These are phyloP conservation scores for Tulasnella sp. DNA, from an alignment of 768 basidiomycete genomes.

Conservation along the genomic window DNA sequence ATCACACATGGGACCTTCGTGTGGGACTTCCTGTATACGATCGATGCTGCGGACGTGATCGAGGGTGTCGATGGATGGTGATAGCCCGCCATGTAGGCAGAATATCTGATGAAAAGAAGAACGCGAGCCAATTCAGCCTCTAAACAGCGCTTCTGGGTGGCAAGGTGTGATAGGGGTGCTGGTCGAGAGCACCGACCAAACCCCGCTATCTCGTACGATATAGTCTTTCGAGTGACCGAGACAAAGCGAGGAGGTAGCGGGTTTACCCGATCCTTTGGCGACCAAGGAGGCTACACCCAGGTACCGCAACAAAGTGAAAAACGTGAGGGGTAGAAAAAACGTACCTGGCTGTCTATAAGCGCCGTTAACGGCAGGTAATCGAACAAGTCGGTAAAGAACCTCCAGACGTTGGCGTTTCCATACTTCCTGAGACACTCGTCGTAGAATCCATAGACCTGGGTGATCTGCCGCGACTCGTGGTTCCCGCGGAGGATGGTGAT, in stretches of 20 bases:
- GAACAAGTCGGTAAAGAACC: constrained; percentile 97
- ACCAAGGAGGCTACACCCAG: too few species aligned
- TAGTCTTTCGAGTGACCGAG: too few species aligned
- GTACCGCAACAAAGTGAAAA: neutral
- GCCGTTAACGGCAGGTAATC: constrained; percentile 96
- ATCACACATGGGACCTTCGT: constrained; percentile 99
- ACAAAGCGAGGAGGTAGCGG: constrained; percentile 9
- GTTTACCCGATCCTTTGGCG: too few species aligned
- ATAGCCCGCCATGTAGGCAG: constrained; percentile 94
- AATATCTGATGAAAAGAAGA: constrained; percentile 64
- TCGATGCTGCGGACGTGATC: constrained; percentile 99
- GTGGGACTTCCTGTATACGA: constrained; percentile 97
- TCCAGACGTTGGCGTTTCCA: constrained; percentile 99
- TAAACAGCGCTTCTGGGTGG: constrained; percentile 10
- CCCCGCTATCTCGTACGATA: too few species aligned
- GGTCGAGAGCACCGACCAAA: too few species aligned
- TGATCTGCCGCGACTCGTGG: constrained; percentile 99
- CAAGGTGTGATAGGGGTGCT: too few species aligned
- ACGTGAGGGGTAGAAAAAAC: constrained; percentile 28
- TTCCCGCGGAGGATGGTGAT: constrained; percentile 97
- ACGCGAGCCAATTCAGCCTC: neutral
- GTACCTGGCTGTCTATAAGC: constrained; percentile 96
- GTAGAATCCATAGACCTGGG: constrained; percentile 99
- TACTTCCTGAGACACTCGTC: constrained; percentile 99
- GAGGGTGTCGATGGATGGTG: constrained; percentile 97